Evolutionary conservation across 768 basidiomycete species (phyloP), one percentile per base, ranked within the genome.

Genomic region (Hericium alpestre): DNA sequence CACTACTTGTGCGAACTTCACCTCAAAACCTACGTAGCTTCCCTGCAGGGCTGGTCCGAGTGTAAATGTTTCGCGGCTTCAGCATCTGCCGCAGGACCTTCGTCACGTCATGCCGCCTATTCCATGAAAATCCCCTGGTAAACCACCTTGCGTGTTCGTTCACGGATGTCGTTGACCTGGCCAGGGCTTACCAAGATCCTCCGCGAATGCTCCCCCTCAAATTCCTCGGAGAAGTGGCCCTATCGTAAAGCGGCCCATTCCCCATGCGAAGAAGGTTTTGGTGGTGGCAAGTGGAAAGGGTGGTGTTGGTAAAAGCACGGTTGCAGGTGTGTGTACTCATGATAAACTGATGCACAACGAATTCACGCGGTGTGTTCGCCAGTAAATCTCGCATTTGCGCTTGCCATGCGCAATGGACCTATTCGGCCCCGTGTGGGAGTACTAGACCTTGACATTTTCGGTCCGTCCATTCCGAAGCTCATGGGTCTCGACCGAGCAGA

Each of bases 371-470:
- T 48, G 22, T 23, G 18, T 46, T 27, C 13, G 18, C 23, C 66
- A 91, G 90, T 87, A 8, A 94, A 93, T 63, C 78, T 93, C 18
- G 92, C 89, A 4, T 86, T 86, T 58, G 81, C 83, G 9, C 80
- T 90, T 16, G 84, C 83, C 5, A 71, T 78, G 62, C 69, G 38
- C 56, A 67, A n/a, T 12, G 49, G 3, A 74, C 63, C 52, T 57
- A 52, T 51, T 18, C 58, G 75, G 13, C 75, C 84, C 13, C 80
- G 86, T 37, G 83, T 98, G 2, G 95, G 95, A 0, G 71, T 98
- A 18, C 78, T 99, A 0, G 95, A 99, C 71, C 79, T 99, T 9
- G 95, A 99, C 68, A 84, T 99, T 48, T 97, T 96, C 64, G 95
- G 95, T 0, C 95, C 95, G 1, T 94, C 92, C 0, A 76, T 95